These are phyloP conservation scores for Rhodotorula graminis DNA, from an alignment of 768 basidiomycete species.

Conservation along the genomic window DNA sequence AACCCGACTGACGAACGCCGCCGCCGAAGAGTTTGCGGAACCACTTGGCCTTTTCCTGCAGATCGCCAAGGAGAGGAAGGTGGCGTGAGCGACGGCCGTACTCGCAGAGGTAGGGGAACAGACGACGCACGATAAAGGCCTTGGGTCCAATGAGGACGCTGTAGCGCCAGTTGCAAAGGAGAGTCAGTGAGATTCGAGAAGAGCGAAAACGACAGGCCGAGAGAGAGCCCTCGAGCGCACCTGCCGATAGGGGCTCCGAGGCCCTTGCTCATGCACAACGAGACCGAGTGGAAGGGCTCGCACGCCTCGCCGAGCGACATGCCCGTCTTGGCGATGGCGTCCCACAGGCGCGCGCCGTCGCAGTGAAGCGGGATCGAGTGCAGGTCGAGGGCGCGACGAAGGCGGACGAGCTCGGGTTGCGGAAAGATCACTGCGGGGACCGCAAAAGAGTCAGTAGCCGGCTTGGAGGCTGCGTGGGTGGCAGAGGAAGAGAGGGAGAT, in stretches of 20 bases:
- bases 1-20: constrained; percentile 29
- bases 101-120: too few species aligned
- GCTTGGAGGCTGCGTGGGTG: too few species aligned
- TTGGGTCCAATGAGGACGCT: constrained; percentile 67
- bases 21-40: constrained; percentile 17
- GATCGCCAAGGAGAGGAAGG: constrained; percentile 6
- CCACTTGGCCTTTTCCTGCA: constrained; percentile 13
- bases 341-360: constrained; percentile 92
- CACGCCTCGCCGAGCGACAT: constrained; percentile 63
- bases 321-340: constrained; percentile 67
- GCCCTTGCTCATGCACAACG: constrained; percentile 91
- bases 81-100: too few species aligned
- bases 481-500: not conserved
- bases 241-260: constrained; percentile 60
- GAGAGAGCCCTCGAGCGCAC: constrained; percentile 45
- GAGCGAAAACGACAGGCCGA: not conserved
- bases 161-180: too few species aligned
- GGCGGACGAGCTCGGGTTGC: constrained; percentile 75
- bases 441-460: not conserved
- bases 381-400: constrained; percentile 65
- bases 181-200: not conserved
- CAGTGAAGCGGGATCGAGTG: constrained; percentile 69
- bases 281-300: constrained; percentile 83
- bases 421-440: constrained; percentile 44
- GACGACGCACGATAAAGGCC: constrained; percentile 58